Conservation (phyloP, 2,329 filamentous ascomycete genomes). For the Beauveria pseudobassiana region DNA sequence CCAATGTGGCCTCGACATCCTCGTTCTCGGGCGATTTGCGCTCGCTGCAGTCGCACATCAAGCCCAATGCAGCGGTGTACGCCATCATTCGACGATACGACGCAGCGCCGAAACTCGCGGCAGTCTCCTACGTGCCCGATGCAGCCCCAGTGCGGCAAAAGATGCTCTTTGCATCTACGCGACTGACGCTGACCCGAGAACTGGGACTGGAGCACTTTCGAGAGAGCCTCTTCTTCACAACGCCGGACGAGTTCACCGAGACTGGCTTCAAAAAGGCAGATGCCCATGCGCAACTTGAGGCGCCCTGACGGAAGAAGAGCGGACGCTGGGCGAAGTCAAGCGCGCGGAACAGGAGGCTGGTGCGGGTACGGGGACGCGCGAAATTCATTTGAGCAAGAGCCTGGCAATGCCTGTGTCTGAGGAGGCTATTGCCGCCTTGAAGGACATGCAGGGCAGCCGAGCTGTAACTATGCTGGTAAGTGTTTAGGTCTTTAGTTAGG, state of each 20-base stretch:
- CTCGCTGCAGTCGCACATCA: conserved; percentile 55
- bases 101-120: conserved; percentile 50
- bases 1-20: conserved; percentile 44
- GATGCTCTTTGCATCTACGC: conserved; percentile 76
- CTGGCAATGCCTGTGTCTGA: conserved; percentile 52
- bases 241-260: conserved; percentile 58
- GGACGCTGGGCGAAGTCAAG: conserved; percentile 62
- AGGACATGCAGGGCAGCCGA: conserved; percentile 46
- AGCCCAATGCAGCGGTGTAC: conserved; percentile 62
- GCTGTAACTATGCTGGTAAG: conserved; percentile 59
- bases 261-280: conserved; percentile 68
- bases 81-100: conserved; percentile 65
- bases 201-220: conserved; percentile 72
- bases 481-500: conserved; percentile 9
- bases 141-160: conserved; percentile 73
- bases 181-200: conserved; percentile 67
- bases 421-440: conserved; percentile 57
- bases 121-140: conserved; percentile 74
- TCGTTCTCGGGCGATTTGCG: conserved; percentile 59
- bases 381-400: conserved; percentile 52
- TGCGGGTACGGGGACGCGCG: conserved; percentile 53
- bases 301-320: conserved; percentile 77
- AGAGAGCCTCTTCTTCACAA: conserved; percentile 67
- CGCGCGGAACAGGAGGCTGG: conserved; percentile 67
- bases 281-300: conserved; percentile 54